Evolutionary conservation across 345 rosid genomes (phyloP).

Genomic region (Hypericum perforatum): DNA sequence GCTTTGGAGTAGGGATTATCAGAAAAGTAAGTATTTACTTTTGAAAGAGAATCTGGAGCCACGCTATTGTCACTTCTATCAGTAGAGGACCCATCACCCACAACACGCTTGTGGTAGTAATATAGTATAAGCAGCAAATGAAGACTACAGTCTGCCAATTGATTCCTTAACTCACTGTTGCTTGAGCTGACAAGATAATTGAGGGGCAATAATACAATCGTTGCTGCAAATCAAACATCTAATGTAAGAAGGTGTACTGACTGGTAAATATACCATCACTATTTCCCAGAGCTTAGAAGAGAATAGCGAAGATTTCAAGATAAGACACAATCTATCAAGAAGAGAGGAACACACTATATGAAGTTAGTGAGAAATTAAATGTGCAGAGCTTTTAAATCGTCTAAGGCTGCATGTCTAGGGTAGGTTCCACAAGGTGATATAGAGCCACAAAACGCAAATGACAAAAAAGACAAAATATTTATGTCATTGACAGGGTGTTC

Average conservation of each 20-base stretch:
- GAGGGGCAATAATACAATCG: slow-evolving; percentile 67
- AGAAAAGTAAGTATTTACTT: slow-evolving; percentile 38
- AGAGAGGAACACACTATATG: too few species aligned
- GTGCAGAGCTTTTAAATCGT: too few species aligned
- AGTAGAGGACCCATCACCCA: slow-evolving; percentile 42
- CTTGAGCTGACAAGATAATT: slow-evolving; percentile 66
- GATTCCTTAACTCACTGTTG: slow-evolving; percentile 51
- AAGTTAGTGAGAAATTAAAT: too few species aligned
- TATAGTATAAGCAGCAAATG: slow-evolving; percentile 75
- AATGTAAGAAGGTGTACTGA: slow-evolving; percentile 12
- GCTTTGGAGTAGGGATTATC: slow-evolving; percentile 81
- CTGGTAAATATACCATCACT: slow-evolving; percentile 10
- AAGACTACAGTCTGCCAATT: slow-evolving; percentile 71
- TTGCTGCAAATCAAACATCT: slow-evolving; percentile 53
- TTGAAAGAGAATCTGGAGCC: slow-evolving; percentile 47
- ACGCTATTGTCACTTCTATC: slow-evolving; percentile 59
- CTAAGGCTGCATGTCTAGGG: too few species aligned
- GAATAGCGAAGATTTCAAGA: not conserved
- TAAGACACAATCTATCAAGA: too few species aligned
- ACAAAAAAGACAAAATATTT: too few species aligned
- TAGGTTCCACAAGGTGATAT: too few species aligned
- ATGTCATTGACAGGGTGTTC: too few species aligned
- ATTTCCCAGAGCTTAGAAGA: slow-evolving; percentile 1
- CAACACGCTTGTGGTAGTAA: slow-evolving; percentile 60
- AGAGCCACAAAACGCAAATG: too few species aligned